Conservation (phyloP, 2,329 filamentous ascomycete genomes). For the Pseudocercospora musae region DNA sequence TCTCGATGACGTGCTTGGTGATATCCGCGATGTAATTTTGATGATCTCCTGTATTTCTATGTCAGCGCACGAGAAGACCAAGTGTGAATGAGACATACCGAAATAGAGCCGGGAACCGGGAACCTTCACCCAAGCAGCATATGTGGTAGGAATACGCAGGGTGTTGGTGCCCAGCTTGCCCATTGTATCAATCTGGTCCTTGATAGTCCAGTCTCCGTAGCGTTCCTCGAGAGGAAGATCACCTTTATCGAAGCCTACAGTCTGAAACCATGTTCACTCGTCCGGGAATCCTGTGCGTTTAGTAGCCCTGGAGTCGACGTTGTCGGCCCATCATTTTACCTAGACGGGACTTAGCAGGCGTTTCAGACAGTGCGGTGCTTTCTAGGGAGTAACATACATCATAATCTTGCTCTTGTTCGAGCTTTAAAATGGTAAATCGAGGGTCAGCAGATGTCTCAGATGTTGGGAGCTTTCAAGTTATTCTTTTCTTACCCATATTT, state of each 20-base stretch:
- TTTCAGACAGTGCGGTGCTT: too few relatives aligned
- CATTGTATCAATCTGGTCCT: constrained; percentile 34
- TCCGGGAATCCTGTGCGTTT: constrained; percentile 21
- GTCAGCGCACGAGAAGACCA: too few relatives aligned
- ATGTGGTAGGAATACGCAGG: constrained; percentile 38
- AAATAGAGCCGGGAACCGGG: constrained; percentile 35
- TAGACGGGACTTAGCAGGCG: too few relatives aligned
- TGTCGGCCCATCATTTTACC: constrained; percentile 10
- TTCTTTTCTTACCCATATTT: constrained; percentile 1
- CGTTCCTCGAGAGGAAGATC: constrained; percentile 17
- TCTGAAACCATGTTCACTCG: constrained; percentile 37
- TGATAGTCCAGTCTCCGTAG: constrained; percentile 18
- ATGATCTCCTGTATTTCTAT: constrained; percentile 18
- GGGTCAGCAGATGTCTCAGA: too few relatives aligned
- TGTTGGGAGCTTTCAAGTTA: too few relatives aligned
- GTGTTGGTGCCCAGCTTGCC: constrained; percentile 34
- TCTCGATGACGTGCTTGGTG: constrained; percentile 37
- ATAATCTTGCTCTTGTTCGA: constrained; percentile 6
- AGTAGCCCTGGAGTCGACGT: neutral
- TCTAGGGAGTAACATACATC: neutral
- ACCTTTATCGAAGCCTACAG: constrained; percentile 26
- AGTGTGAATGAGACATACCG: constrained; percentile 23
- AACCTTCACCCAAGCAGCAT: constrained; percentile 38
- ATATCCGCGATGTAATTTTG: constrained; percentile 30
- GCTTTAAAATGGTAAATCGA: neutral